Evolutionary conservation across 2,329 filamentous ascomycete genomes (phyloP).

Genomic region (Trichophyton verrucosum): DNA sequence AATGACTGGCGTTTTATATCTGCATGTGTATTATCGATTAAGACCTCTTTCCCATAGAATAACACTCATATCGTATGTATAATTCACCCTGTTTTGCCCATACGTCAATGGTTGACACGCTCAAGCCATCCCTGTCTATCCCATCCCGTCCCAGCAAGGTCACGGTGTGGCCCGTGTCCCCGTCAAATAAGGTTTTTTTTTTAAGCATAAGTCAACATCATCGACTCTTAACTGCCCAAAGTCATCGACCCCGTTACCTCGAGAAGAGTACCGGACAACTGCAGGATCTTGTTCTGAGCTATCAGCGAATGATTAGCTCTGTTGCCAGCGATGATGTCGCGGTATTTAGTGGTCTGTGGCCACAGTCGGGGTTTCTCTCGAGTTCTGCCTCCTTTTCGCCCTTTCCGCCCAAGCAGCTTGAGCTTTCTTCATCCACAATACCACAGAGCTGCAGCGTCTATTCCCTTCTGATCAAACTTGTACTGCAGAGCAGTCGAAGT

Average conservation of each 20-base stretch:
- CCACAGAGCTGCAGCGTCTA: not conserved
- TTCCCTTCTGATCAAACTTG: too few species aligned
- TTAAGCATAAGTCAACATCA: slow-evolving; percentile 4
- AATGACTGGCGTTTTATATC: slow-evolving; percentile 3
- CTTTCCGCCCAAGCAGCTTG: not conserved
- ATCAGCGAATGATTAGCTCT: not conserved
- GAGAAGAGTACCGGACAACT: not conserved
- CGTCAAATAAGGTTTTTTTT: not conserved
- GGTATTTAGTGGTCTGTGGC: not conserved
- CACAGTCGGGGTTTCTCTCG: not conserved
- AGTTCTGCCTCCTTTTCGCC: not conserved
- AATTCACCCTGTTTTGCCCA: too few species aligned
- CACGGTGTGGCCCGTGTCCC: not conserved
- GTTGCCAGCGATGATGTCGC: not conserved
- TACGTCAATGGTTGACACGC: not conserved
- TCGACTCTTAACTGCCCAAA: too few species aligned
- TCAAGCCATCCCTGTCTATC: not conserved
- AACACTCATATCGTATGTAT: too few species aligned
- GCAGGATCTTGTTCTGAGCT: not conserved
- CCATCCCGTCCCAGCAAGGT: not conserved
- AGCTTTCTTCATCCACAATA: not conserved
- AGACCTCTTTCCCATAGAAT: too few species aligned
- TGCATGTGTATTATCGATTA: not conserved
- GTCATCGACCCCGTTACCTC: too few species aligned
- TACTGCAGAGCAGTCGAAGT: not conserved